Percentiles rank a stretch among this genome's conserved stretches.
Conservation (phyloP, 1,139 yeast genomes). For the Scheffersomyces stambukii region DNA sequence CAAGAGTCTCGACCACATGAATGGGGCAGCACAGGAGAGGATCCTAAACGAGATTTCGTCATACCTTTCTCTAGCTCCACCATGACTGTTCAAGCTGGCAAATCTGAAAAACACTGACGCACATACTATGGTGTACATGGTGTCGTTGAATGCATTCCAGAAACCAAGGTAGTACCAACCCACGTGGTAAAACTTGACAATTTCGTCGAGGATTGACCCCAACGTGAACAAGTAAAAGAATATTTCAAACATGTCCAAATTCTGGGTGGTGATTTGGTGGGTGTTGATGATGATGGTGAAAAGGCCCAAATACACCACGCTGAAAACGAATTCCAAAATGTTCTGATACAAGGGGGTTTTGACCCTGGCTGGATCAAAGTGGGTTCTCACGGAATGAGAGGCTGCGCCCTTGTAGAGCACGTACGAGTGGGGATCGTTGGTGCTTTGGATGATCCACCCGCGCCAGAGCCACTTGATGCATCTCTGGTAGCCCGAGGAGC, state of each 20-base stretch:
- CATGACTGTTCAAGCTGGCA: conserved; percentile 37
- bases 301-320: conserved; percentile 58
- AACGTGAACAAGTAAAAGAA: conserved; percentile 62
- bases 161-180: conserved; percentile 71
- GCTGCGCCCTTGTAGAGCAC: conserved; percentile 60
- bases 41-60: conserved; percentile 69
- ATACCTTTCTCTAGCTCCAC: conserved; percentile 32
- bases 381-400: conserved; percentile 53
- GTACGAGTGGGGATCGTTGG: conserved; percentile 65
- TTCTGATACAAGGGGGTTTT: conserved; percentile 85
- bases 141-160: conserved; percentile 76
- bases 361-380: conserved; percentile 78
- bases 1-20: conserved; percentile 79
- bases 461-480: conserved; percentile 90
- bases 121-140: conserved; percentile 54
- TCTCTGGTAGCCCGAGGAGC: conserved; percentile 78
- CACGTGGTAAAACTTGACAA: conserved; percentile 67
- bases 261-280: conserved; percentile 27
- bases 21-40: conserved; percentile 78
- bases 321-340: conserved; percentile 61
- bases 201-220: conserved; percentile 66
- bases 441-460: conserved; percentile 84
- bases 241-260: conserved; percentile 43
- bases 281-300: conserved; percentile 66
- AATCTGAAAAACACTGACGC: conserved; percentile 56